Conservation (phyloP, 2,329 filamentous ascomycete species). For the Mycosphaerella sp. region DNA sequence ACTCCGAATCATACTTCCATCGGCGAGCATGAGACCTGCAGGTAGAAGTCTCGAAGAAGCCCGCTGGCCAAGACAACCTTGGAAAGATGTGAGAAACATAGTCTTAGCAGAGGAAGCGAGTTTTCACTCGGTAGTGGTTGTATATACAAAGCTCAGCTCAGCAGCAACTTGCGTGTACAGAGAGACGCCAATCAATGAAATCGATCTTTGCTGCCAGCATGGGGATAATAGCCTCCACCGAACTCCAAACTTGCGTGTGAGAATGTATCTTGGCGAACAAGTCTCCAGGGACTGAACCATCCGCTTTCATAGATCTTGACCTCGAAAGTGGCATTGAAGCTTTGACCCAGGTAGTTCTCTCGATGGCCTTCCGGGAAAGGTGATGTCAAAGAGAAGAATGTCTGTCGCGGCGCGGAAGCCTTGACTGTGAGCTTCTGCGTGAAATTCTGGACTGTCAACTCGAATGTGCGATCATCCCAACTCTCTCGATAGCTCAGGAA, state of each 20-base stretch:
- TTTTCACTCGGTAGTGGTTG: background rate
- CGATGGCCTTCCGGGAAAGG: slow-evolving; percentile 45
- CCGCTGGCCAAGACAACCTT: slow-evolving; percentile 4
- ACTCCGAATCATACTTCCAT: slow-evolving; percentile 19
- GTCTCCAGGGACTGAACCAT: slow-evolving; percentile 38
- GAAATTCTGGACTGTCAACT: slow-evolving; percentile 37
- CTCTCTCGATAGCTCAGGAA: slow-evolving; percentile 40
- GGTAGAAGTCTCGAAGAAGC: slow-evolving; percentile 2
- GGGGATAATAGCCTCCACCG: slow-evolving; percentile 44
- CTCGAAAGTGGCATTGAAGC: slow-evolving; percentile 42
- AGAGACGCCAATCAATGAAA: slow-evolving; percentile 29
- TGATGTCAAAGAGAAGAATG: slow-evolving; percentile 42
- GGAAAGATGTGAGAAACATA: too few relatives aligned
- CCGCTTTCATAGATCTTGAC: slow-evolving; percentile 39
- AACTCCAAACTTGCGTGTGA: slow-evolving; percentile 45
- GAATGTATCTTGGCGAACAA: slow-evolving; percentile 39
- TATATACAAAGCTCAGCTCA: background rate
- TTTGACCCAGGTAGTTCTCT: slow-evolving; percentile 43
- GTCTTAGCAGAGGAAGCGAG: background rate
- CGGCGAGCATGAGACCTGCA: slow-evolving; percentile 7
- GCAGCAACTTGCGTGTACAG: background rate
- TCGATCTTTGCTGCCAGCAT: slow-evolving; percentile 35
- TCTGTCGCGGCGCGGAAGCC: slow-evolving; percentile 38
- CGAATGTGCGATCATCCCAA: slow-evolving; percentile 38
- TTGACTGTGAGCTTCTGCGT: slow-evolving; percentile 39